These are phyloP conservation scores for Solanum chacoense DNA, from an alignment of 305 asterid genomes.

Conservation along the genomic window DNA sequence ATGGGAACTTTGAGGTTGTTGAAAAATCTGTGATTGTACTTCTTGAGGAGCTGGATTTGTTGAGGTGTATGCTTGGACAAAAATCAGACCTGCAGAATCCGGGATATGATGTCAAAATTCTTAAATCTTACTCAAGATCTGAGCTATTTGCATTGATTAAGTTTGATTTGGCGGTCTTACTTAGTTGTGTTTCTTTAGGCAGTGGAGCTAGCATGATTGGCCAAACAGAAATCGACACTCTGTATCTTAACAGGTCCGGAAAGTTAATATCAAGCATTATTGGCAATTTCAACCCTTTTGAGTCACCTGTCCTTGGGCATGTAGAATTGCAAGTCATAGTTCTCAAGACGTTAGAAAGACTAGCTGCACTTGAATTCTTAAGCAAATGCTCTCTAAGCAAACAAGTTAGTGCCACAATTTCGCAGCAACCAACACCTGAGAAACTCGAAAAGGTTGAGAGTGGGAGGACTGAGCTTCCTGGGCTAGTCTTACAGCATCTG, in stretches of 20 bases:
- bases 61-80: conserved; percentile 41
- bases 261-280: conserved; percentile 42
- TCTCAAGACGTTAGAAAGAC: conserved; percentile 60
- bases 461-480: conserved; percentile 32
- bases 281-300: conserved; percentile 56
- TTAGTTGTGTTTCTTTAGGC: conserved; percentile 52
- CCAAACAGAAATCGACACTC: conserved; percentile 33
- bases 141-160: conserved; percentile 64
- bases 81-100: conserved; percentile 28
- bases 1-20: conserved; percentile 61
- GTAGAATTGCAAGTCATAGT: conserved; percentile 67
- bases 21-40: conserved; percentile 53
- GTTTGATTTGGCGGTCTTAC: conserved; percentile 68
- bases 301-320: conserved; percentile 36
- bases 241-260: conserved; percentile 47
- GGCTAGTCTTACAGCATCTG: conserved; percentile 45
- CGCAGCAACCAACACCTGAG: conserved; percentile 28
- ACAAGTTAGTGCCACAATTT: conserved; percentile 25
- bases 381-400: conserved; percentile 52
- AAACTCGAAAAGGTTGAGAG: conserved; percentile 31
- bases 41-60: conserved; percentile 63
- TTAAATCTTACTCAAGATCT: conserved; percentile 36
- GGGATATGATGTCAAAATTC: conserved; percentile 19
- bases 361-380: conserved; percentile 50
- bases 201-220: conserved; percentile 35